Base-by-base conservation (phyloP, 352 stramenopile genomes). In the Aphanomyces stellatus region DNA sequence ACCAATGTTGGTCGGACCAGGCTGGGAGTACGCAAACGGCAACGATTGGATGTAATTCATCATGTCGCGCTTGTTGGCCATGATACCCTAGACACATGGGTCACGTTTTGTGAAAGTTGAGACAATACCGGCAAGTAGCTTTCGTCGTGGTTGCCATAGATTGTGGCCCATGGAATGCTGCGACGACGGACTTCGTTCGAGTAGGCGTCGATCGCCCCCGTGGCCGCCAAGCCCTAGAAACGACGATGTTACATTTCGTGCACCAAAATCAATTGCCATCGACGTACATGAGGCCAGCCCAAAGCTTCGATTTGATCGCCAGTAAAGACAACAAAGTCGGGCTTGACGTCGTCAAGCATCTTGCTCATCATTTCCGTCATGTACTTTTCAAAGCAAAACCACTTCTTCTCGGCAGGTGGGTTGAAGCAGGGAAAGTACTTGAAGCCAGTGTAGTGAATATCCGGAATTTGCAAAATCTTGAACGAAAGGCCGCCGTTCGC, bases 131-230 rank as follows among this genome's bases (percentile, higher is more conserved):
- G 35, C 3, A 25, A 19, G 17, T 49, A 33, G 13, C 31, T 37
- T 22, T 77, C 78, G 65, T 89, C 79, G 65, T 91, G 79, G 63
- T 89, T 91, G 22, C 79, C 80, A 63, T 86, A 85, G 3, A 89
- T 62, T 42, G 82, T 71, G 2, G 79, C 71, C 73, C 72, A 91
- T 17, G 80, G 79, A 31, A 89, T 81, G 37, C 68, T 59, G 22
- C 76, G 69, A 24, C 62, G 69, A 42, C 86, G 78, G 0, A 84
- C 75, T 8, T 66, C 69, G 1, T 34, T 27, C 27, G 70, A 76
- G 51, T 78, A 76, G n/a, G 62, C 71, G 22, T 72, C 75, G 19
- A 88, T 76, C 1, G 78, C 73, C 17, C 60, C 61, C 1, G 69
- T 33, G 17, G 51, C n/a, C 22, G 30, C n/a, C n/a, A n/a, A n/a